Evolutionary conservation across 768 basidiomycete genomes (phyloP).

Genomic region (Hygrophoropsis aurantiaca): DNA sequence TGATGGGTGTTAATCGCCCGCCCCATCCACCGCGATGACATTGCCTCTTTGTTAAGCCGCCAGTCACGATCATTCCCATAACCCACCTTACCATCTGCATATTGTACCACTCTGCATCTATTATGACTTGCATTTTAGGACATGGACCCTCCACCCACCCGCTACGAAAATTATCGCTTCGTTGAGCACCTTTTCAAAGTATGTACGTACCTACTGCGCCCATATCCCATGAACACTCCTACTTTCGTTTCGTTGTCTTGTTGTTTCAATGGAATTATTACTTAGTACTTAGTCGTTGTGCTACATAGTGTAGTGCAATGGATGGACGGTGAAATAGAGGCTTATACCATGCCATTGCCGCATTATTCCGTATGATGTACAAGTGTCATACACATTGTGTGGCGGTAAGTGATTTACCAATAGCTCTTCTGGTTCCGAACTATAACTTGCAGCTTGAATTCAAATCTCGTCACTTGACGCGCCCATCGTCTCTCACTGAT

Average conservation of each 20-base stretch:
- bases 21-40: constrained; percentile 13
- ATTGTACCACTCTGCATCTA: constrained; percentile 26
- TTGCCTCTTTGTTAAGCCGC: too few species aligned
- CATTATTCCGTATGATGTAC: too few species aligned
- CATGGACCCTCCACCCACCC: constrained; percentile 1
- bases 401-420: too few species aligned
- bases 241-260: constrained; percentile 2
- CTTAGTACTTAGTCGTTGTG: too few species aligned
- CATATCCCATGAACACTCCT: constrained; percentile 2
- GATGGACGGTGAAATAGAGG: too few species aligned
- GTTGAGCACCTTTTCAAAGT: constrained; percentile 2
- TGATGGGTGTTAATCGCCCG: constrained; percentile 33
- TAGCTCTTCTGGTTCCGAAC: too few species aligned
- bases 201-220: constrained; percentile 12
- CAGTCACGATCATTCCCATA: constrained; percentile 12
- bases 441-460: too few species aligned
- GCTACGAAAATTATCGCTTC: not conserved
- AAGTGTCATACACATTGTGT: too few species aligned
- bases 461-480: too few species aligned
- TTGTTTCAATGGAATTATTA: not conserved
- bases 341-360: too few species aligned
- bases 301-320: too few species aligned
- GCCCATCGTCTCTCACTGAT: not conserved
- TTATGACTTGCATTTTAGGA: constrained; percentile 11
- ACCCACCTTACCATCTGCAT: constrained; percentile 18